A percentile compares a stretch with the other conserved stretches of the same genome.
phyloP scores from a whole-genome alignment of 108 stramenopile genomes.

The Conticribra weissflogii region DNA sequence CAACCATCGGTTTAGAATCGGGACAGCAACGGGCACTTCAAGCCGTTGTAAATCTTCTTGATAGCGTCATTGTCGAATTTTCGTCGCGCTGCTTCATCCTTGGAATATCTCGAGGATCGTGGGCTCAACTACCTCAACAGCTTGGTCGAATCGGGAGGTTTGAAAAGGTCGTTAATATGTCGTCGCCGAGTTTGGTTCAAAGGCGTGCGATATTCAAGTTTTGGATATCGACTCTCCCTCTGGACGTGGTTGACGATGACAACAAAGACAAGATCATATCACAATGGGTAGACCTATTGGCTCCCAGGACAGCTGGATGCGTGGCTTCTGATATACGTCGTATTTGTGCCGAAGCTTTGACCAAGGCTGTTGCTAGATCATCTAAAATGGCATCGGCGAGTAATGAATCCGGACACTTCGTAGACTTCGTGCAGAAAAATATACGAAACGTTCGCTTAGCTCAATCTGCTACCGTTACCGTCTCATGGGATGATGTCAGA shows the following conservation, averaged over 20 bases:
- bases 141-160: constrained; percentile 72
- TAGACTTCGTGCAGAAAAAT: too few relatives aligned
- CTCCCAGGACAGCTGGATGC: constrained; percentile 71
- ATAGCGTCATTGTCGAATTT: constrained; percentile 24
- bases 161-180: constrained; percentile 70
- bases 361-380: constrained; percentile 38
- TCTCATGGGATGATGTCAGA: constrained; percentile 64
- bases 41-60: constrained; percentile 57
- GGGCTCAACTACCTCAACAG: constrained; percentile 51
- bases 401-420: neutral
- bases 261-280: neutral
- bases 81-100: constrained; percentile 41
- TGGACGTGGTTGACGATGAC: neutral
- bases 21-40: constrained; percentile 59
- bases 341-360: constrained; percentile 69
- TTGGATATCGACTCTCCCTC: constrained; percentile 52
- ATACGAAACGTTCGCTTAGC: too few relatives aligned
- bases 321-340: constrained; percentile 77
- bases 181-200: constrained; percentile 72
- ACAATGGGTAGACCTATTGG: constrained; percentile 60
- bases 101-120: constrained; percentile 53
- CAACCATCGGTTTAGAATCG: constrained; percentile 28
- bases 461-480: too few relatives aligned
- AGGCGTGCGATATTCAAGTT: constrained; percentile 58
- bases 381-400: constrained; percentile 5